phyloP scores from a whole-genome alignment of 139 green algal species.

The Tetraselmis striata region DNA sequence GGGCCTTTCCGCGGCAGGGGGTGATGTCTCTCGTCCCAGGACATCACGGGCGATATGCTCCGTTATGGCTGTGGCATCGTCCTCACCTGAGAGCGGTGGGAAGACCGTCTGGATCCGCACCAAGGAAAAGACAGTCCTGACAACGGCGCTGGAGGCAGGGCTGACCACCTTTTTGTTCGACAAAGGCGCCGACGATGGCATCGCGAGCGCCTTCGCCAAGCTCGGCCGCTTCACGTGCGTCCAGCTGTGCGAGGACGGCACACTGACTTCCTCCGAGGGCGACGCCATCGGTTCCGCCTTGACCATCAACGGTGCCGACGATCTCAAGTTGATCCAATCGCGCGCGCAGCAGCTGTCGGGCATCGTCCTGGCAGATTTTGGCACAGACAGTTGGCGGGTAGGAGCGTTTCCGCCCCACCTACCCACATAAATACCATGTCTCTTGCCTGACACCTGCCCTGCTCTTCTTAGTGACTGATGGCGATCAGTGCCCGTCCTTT shows the following conservation, averaged over 20 bases:
- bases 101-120: not conserved
- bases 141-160: constrained; percentile 5
- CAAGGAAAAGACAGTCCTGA: not conserved
- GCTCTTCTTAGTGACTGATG: not conserved
- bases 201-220: not conserved
- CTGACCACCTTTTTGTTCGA: constrained; percentile 6
- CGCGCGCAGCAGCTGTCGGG: not conserved
- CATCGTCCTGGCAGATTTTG: not conserved
- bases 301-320: not conserved
- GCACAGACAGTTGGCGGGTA: not conserved
- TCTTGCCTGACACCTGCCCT: not conserved
- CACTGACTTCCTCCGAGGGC: too few relatives aligned
- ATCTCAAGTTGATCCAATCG: not conserved
- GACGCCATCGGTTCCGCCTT: not conserved
- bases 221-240: not conserved
- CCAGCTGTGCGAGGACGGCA: not conserved
- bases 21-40: too few relatives aligned
- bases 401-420: not conserved
- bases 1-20: too few relatives aligned
- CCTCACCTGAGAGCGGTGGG: too few relatives aligned
- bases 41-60: too few relatives aligned
- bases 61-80: too few relatives aligned
- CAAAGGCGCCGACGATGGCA: not conserved
- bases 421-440: not conserved
- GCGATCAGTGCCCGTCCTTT: too few relatives aligned